These are phyloP conservation scores for Zymoseptoria brevis DNA, from an alignment of 2,329 filamentous ascomycete genomes.

Conservation along the genomic window DNA sequence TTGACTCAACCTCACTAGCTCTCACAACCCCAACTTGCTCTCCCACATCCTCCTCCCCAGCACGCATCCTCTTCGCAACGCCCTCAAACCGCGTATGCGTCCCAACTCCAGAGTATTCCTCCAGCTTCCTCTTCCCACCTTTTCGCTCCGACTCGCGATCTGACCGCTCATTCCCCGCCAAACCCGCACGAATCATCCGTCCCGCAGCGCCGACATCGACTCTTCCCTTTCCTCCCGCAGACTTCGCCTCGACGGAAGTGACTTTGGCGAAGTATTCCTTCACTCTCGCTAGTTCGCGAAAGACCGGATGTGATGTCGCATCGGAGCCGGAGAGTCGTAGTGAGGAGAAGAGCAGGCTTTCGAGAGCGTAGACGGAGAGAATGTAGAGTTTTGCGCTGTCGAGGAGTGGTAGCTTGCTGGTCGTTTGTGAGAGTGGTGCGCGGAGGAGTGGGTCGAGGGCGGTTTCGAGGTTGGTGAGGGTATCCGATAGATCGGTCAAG, in stretches of 20 bases:
- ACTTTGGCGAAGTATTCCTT: slow-evolving; percentile 93
- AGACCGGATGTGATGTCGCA: slow-evolving; percentile 77
- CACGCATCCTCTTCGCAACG: slow-evolving; percentile 26
- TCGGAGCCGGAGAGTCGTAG: slow-evolving; percentile 71
- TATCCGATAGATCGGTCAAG: slow-evolving; percentile 59
- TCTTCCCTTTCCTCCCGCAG: slow-evolving; percentile 34
- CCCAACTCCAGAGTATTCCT: slow-evolving; percentile 25
- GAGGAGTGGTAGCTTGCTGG: slow-evolving; percentile 76
- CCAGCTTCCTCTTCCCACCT: slow-evolving; percentile 31
- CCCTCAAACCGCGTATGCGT: slow-evolving; percentile 30
- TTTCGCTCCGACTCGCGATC: slow-evolving; percentile 33
- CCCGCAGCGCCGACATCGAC: slow-evolving; percentile 69
- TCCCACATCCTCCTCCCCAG: slow-evolving; percentile 19
- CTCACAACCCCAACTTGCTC: slow-evolving; percentile 7
- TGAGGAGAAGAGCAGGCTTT: slow-evolving; percentile 80
- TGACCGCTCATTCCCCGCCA: slow-evolving; percentile 48
- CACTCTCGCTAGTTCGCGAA: slow-evolving; percentile 75
- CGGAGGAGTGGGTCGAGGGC: slow-evolving; percentile 65
- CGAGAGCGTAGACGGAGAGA: slow-evolving; percentile 79
- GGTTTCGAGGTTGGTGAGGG: slow-evolving; percentile 70
- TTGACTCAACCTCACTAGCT: slow-evolving; percentile 5
- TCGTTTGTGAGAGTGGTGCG: slow-evolving; percentile 50
- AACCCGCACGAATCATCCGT: slow-evolving; percentile 72
- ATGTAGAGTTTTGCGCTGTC: slow-evolving; percentile 93
- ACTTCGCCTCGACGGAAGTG: slow-evolving; percentile 55